These are phyloP conservation scores for Colletotrichum falcatum DNA, from an alignment of 2,329 filamentous ascomycete species.

Conservation along the genomic window DNA sequence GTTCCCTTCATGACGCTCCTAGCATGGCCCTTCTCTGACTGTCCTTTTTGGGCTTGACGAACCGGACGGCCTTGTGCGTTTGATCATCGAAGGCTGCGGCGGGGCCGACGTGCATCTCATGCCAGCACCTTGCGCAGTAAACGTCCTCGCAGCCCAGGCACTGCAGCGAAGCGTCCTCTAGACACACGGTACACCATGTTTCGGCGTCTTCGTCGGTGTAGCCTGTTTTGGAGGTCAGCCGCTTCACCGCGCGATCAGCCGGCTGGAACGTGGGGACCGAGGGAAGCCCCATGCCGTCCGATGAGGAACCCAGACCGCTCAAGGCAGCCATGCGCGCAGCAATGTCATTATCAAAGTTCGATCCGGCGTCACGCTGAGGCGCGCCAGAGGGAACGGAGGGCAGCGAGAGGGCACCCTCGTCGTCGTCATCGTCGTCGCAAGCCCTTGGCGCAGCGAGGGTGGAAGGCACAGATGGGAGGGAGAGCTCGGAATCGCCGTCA, in stretches of 20 bases:
- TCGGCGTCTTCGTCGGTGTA: slow-evolving; percentile 79
- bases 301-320: slow-evolving; percentile 50
- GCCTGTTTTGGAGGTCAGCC: slow-evolving; percentile 54
- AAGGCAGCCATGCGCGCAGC: slow-evolving; percentile 65
- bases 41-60: slow-evolving; percentile 54
- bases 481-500: slow-evolving; percentile 40
- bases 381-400: slow-evolving; percentile 59
- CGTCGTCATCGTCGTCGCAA: background rate
- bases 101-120: slow-evolving; percentile 80
- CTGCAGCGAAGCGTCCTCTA: slow-evolving; percentile 78
- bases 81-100: slow-evolving; percentile 77
- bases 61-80: slow-evolving; percentile 75
- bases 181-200: slow-evolving; percentile 85
- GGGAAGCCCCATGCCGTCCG: slow-evolving; percentile 55
- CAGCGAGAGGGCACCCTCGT: slow-evolving; percentile 51
- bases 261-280: slow-evolving; percentile 64
- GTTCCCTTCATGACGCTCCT: slow-evolving; percentile 48
- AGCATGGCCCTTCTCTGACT: slow-evolving; percentile 51
- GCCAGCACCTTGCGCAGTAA: slow-evolving; percentile 85
- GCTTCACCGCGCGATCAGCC: slow-evolving; percentile 54
- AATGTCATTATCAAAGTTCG: slow-evolving; percentile 59
- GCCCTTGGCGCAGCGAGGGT: slow-evolving; percentile 47
- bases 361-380: slow-evolving; percentile 51
- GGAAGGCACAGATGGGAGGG: slow-evolving; percentile 56
- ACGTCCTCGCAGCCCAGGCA: slow-evolving; percentile 82